phyloP scores from a whole-genome alignment of 2,329 filamentous ascomycete species.

The Aphanoascus verrucosus region DNA sequence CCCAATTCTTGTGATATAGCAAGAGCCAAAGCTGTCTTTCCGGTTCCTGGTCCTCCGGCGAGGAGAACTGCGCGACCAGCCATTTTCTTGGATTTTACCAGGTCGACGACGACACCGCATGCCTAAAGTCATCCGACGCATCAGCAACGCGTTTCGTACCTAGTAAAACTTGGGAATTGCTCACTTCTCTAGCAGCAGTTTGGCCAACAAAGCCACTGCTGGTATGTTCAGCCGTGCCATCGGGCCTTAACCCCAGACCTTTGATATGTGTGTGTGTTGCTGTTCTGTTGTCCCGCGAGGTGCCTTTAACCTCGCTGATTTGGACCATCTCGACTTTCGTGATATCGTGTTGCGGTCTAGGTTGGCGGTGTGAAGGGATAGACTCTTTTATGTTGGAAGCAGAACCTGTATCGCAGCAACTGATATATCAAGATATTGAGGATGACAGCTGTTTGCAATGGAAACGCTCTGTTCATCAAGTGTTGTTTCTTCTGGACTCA shows the following conservation, averaged over 20 bases:
- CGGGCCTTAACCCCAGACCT: slow-evolving; percentile 72
- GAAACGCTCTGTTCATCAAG: neutral
- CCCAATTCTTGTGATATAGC: slow-evolving; percentile 95
- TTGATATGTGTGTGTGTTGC: slow-evolving; percentile 97
- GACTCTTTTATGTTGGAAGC: neutral
- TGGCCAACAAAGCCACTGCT: slow-evolving; percentile 85
- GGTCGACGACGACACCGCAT: slow-evolving; percentile 87
- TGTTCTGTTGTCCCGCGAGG: slow-evolving; percentile 88
- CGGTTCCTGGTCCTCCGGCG: slow-evolving; percentile 87
- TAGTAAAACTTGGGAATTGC: slow-evolving; percentile 17
- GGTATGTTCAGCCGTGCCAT: slow-evolving; percentile 74
- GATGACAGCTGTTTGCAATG: neutral
- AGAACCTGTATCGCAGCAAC: neutral
- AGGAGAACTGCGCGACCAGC: slow-evolving; percentile 85
- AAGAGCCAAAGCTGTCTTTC: slow-evolving; percentile 91
- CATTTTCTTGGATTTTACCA: slow-evolving; percentile 96
- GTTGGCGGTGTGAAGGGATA: neutral
- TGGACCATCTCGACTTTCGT: slow-evolving; percentile 55
- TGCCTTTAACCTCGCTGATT: slow-evolving; percentile 90
- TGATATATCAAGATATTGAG: neutral
- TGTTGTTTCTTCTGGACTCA: neutral
- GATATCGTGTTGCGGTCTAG: neutral
- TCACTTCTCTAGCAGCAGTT: slow-evolving; percentile 72
- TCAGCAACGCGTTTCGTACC: neutral
- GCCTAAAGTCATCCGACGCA: slow-evolving; percentile 48